These are phyloP conservation scores for Coffea eugenioides DNA, from an alignment of 257 asterid genomes.

Conservation along the genomic window DNA sequence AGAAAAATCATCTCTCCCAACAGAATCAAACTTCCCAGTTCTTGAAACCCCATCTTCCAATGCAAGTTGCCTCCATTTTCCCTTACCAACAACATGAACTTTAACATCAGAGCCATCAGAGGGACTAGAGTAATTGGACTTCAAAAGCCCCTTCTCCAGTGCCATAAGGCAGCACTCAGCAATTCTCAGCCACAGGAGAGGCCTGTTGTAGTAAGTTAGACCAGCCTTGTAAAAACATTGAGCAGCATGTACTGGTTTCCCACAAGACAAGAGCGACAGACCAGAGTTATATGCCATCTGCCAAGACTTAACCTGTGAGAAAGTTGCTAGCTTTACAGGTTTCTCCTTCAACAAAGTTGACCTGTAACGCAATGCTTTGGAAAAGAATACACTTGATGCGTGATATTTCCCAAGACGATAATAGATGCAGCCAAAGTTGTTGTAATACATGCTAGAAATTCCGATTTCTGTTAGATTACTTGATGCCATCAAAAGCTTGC, in stretches of 20 bases:
- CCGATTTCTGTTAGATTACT: conserved; percentile 52
- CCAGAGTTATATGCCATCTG: conserved; percentile 76
- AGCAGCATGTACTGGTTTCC: conserved; percentile 76
- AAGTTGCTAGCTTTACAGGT: conserved; percentile 52
- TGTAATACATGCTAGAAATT: conserved; percentile 68
- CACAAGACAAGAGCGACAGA: conserved; percentile 66
- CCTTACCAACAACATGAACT: conserved; percentile 73
- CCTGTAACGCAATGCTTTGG: conserved; percentile 64
- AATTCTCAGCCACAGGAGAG: conserved; percentile 79
- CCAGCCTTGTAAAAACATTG: conserved; percentile 70
- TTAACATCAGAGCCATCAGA: conserved; percentile 46
- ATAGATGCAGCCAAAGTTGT: conserved; percentile 88
- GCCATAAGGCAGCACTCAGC: conserved; percentile 96
- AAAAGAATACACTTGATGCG: conserved; percentile 61
- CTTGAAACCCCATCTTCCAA: conserved; percentile 36
- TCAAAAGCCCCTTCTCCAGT: conserved; percentile 64
- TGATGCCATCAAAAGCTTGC: conserved; percentile 81
- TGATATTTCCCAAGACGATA: conserved; percentile 73
- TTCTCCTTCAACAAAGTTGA: conserved; percentile 53
- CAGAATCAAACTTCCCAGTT: conserved; percentile 28
- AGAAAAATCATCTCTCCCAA: conserved; percentile 33
- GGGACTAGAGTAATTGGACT: conserved; percentile 27
- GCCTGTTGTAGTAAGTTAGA: conserved; percentile 49
- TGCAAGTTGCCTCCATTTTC: conserved; percentile 84
- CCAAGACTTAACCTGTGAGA: conserved; percentile 69